phyloP scores from a whole-genome alignment of 441 rosid genomes.

The Monsonia emarginata region DNA sequence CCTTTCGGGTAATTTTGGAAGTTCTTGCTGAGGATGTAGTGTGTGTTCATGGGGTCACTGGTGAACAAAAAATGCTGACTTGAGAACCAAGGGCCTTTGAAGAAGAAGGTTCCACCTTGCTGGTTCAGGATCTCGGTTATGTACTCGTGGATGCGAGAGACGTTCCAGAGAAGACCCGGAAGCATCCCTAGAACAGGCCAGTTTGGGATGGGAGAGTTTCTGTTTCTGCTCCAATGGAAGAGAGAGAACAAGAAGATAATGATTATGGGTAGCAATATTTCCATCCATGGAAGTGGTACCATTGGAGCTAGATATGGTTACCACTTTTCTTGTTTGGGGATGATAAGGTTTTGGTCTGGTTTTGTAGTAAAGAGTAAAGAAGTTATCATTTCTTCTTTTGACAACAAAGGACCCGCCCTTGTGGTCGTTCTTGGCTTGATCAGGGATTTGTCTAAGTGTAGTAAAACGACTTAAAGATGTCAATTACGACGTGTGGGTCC shows the following conservation, averaged over 20 bases:
- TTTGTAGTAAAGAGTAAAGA: too few species aligned
- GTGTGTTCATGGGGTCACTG: conserved; percentile 24
- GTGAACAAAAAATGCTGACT: conserved; percentile 12
- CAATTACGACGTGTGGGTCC: too few species aligned
- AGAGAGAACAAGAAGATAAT: conserved; percentile 1
- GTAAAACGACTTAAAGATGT: too few species aligned
- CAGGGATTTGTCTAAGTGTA: too few species aligned
- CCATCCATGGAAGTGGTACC: too few species aligned
- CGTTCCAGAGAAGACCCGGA: conserved; percentile 1
- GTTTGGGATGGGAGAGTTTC: not conserved
- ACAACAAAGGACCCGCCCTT: too few species aligned
- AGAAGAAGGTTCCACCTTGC: not conserved
- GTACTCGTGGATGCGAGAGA: not conserved
- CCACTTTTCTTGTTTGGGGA: too few species aligned
- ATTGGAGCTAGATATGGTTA: too few species aligned
- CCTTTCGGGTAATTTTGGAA: conserved; percentile 25
- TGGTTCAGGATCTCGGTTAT: not conserved
- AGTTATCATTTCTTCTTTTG: too few species aligned
- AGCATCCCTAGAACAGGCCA: conserved; percentile 23
- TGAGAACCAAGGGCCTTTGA: conserved; percentile 11
- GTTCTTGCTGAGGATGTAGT: conserved; percentile 22
- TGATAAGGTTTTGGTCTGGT: too few species aligned
- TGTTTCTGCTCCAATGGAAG: conserved; percentile 5
- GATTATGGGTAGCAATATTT: too few species aligned
- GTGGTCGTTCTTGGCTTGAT: too few species aligned